Percentiles rank a stretch among this genome's conserved stretches.
Evolutionary conservation across 495 filamentous ascomycete species (phyloP).

Genomic region (Rhizodiscina lignyota): DNA sequence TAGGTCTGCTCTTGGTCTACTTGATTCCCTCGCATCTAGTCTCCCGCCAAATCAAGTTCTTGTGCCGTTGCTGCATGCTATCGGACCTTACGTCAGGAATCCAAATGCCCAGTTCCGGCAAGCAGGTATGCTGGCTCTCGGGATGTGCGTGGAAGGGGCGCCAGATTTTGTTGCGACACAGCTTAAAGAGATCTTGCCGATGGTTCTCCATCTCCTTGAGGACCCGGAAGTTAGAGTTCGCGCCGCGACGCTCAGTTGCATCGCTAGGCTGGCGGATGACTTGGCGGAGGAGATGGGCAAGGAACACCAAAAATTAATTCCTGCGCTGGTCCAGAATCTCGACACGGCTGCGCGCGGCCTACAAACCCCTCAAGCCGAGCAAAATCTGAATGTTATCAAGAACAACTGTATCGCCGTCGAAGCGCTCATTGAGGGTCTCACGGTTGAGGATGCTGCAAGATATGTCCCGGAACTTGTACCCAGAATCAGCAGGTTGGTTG

Average conservation of each 20-base stretch:
- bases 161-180: slow-evolving; percentile 92
- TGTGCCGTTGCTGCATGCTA: slow-evolving; percentile 72
- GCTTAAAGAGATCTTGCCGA: slow-evolving; percentile 68
- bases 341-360: slow-evolving; percentile 46
- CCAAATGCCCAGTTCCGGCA: slow-evolving; percentile 60
- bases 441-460: slow-evolving; percentile 50
- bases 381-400: slow-evolving; percentile 69
- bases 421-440: slow-evolving; percentile 75
- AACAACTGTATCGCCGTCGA: slow-evolving; percentile 84
- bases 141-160: slow-evolving; percentile 89
- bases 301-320: slow-evolving; percentile 69
- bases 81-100: slow-evolving; percentile 63
- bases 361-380: slow-evolving; percentile 29
- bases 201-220: slow-evolving; percentile 68
- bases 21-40: slow-evolving; percentile 75
- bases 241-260: slow-evolving; percentile 67
- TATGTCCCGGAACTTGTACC: slow-evolving; percentile 74
- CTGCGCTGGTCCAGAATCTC: slow-evolving; percentile 70
- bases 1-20: slow-evolving; percentile 66
- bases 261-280: slow-evolving; percentile 82
- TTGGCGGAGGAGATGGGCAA: slow-evolving; percentile 73
- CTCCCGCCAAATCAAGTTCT: slow-evolving; percentile 89
- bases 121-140: slow-evolving; percentile 80
- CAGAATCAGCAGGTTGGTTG: slow-evolving; percentile 64
- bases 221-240: slow-evolving; percentile 70